A percentile compares a stretch with the other conserved stretches of the same genome.
Evolutionary conservation across 106 monocot species (phyloP).

Genomic region (Dactylorhiza incarnata): DNA sequence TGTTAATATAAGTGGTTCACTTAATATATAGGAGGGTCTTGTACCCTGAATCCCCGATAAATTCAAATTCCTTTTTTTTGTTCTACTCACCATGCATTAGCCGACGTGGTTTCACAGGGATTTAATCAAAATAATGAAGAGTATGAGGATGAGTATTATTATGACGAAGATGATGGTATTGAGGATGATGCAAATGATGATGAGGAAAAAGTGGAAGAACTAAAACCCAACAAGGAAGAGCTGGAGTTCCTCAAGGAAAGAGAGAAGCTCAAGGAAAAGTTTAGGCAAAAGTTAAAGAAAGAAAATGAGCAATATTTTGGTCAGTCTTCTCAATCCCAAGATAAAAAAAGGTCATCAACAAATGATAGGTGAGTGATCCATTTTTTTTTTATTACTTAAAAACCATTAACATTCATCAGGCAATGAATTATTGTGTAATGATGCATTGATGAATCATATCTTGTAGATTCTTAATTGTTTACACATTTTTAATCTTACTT

Average conservation of each 20-base stretch:
- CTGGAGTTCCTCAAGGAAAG: slow-evolving; percentile 21
- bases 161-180: slow-evolving; percentile 37
- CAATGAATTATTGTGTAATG: background rate
- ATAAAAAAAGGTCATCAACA: slow-evolving; percentile 6
- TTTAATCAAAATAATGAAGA: slow-evolving; percentile 14
- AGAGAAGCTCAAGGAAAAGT: slow-evolving; percentile 21
- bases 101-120: background rate
- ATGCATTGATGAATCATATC: too few relatives aligned
- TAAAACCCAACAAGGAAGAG: slow-evolving; percentile 10
- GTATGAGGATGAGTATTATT: slow-evolving; percentile 35
- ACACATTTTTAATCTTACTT: background rate
- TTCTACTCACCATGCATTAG: background rate
- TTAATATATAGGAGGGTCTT: background rate
- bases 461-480: background rate
- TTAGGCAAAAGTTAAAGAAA: slow-evolving; percentile 10
- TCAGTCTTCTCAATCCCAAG: slow-evolving; percentile 3
- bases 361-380: slow-evolving; percentile 8
- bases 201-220: slow-evolving; percentile 8
- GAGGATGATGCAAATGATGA: slow-evolving; percentile 27
- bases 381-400: background rate
- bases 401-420: background rate
- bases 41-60: background rate
- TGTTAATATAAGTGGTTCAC: background rate
- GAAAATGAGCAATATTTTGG: slow-evolving; percentile 1
- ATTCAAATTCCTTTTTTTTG: background rate